Base-by-base conservation (phyloP, 176 grass and related monocot species). In the Alopecurus myosuroides region DNA sequence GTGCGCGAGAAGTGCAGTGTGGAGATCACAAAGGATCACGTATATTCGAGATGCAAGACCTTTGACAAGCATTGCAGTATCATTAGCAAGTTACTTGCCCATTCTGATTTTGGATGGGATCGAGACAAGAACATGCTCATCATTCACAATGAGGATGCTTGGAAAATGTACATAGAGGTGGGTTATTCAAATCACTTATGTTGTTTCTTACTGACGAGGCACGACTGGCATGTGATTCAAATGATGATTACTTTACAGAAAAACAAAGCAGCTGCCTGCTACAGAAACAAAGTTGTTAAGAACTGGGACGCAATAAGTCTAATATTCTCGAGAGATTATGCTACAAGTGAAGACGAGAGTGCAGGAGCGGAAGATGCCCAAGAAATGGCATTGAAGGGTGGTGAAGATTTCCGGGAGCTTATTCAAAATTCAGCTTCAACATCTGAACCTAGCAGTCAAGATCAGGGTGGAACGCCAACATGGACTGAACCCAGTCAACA, bases 11-110 rank as follows among this genome's bases (percentile, higher is more conserved):
- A 77, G 82, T 85, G 82, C 60, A 41, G 39, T 1, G 45, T 77
- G 58, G 82, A 85, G n/a, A 77, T 85, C 44, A 84, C 71, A 15
- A 76, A 50, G 42, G 82, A 84, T 19, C 76, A 79, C 18, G 39
- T 62, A 52, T 12, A 28, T 40, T 72, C 84, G 23, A 80, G 77
- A 86, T 86, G 77, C 77, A 86, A 86, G 85, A 73, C 77, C 2
- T 86, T 86, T 49, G 85, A 74, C 42, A 86, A 86, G 85, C 66
- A 86, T 28, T 86, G 85, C 77, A 80, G 46, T 64, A 6, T 63
- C 5, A 34, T 81, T 30, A 60, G 55, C n/a, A 80, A 48, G 57
- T 74, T 86, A 74, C 77, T 80, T 23, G 4, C 67, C 5, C 53
- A 37, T 80, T 45, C 57, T 31, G 67, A 13, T 29, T 86, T 74